A percentile compares a stretch with the other conserved stretches of the same genome.
Evolutionary conservation across 192 early-diverging fungal species (phyloP).

Genomic region (Mycoemilia scoparia): DNA sequence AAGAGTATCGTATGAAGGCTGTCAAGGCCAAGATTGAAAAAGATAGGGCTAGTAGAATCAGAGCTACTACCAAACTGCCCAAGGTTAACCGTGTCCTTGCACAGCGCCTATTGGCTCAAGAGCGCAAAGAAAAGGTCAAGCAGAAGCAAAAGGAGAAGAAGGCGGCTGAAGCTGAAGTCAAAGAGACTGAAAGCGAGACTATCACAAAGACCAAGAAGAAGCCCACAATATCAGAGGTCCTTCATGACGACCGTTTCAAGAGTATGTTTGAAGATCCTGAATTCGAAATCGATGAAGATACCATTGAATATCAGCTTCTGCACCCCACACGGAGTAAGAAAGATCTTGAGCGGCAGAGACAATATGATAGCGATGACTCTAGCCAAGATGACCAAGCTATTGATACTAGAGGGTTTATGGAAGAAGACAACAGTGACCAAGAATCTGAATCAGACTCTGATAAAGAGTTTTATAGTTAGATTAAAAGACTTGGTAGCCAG

Average conservation of each 20-base stretch:
- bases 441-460: too few species aligned
- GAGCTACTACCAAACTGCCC: constrained; percentile 68
- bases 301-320: constrained; percentile 55
- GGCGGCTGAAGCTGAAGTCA: constrained; percentile 5
- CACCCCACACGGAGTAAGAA: constrained; percentile 12
- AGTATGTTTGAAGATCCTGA: constrained; percentile 79
- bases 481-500: too few species aligned
- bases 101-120: constrained; percentile 37
- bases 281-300: constrained; percentile 73
- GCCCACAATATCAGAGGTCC: constrained; percentile 29
- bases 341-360: background rate
- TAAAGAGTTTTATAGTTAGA: too few species aligned
- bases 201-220: constrained; percentile 20
- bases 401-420: too few species aligned
- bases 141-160: constrained; percentile 22
- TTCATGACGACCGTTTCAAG: constrained; percentile 73
- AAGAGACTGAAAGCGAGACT: constrained; percentile 11
- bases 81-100: constrained; percentile 87
- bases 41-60: constrained; percentile 73
- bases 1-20: constrained; percentile 64
- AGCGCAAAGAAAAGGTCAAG: constrained; percentile 19
- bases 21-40: constrained; percentile 71
- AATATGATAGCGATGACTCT: constrained; percentile 10
- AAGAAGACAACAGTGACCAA: too few species aligned
- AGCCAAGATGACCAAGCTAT: constrained; percentile 15